Evolutionary conservation across 768 basidiomycete species (phyloP).

Genomic region (Russula dissimulans): DNA sequence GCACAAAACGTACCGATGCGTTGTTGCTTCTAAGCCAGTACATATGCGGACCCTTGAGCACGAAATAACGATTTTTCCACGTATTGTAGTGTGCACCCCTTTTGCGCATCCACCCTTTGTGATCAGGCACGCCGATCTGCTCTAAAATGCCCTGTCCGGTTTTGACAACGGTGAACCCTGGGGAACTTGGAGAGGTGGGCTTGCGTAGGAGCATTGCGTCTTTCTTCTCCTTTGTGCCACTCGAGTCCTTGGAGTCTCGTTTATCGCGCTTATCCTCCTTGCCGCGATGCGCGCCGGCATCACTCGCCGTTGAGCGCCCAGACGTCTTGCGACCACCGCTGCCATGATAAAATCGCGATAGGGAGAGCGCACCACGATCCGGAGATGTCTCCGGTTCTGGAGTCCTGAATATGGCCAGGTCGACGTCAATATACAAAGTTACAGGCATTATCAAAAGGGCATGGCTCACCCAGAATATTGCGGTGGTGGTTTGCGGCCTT

Average conservation of each 20-base stretch:
- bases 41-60: conserved; percentile 85
- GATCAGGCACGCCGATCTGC: conserved; percentile 87
- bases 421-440: background rate
- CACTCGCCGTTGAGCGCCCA: conserved; percentile 35
- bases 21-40: conserved; percentile 79
- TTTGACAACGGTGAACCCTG: conserved; percentile 20
- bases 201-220: conserved; percentile 45
- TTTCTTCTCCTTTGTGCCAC: conserved; percentile 24
- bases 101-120: conserved; percentile 92
- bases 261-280: conserved; percentile 23
- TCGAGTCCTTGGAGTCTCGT: conserved; percentile 20
- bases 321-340: conserved; percentile 33
- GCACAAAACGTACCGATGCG: conserved; percentile 34
- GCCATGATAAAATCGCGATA: conserved; percentile 31
- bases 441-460: conserved; percentile 5
- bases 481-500: conserved; percentile 74
- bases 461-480: conserved; percentile 51
- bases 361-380: conserved; percentile 30
- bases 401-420: conserved; percentile 22
- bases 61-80: conserved; percentile 89
- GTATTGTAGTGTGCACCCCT: conserved; percentile 85
- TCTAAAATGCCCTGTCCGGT: conserved; percentile 68
- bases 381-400: conserved; percentile 30
- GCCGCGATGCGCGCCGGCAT: conserved; percentile 24
- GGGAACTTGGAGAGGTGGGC: conserved; percentile 32